phyloP scores from a whole-genome alignment of 306 rosid species.

The Acacia acuminata region DNA sequence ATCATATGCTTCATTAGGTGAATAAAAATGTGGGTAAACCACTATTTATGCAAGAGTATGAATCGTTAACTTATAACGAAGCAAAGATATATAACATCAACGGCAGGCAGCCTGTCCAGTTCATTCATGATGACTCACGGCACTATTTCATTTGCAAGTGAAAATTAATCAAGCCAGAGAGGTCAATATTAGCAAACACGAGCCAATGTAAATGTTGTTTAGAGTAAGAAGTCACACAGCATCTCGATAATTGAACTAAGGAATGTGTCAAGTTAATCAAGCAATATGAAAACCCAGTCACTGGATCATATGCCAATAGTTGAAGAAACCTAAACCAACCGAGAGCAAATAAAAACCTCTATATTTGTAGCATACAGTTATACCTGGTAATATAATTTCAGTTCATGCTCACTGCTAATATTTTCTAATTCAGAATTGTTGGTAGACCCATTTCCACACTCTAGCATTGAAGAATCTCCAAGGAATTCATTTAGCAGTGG shows the following conservation, averaged over 20 bases:
- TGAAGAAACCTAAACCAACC: conserved; percentile 1
- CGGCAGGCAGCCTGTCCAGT: conserved; percentile 9
- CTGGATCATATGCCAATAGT: conserved; percentile 10
- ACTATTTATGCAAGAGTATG: not conserved
- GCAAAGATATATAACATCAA: not conserved
- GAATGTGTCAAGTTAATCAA: not conserved
- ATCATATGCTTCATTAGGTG: conserved; percentile 20
- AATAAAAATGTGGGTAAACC: not conserved
- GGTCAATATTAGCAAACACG: conserved; percentile 9
- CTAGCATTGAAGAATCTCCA: conserved; percentile 49
- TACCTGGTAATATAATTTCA: conserved; percentile 76
- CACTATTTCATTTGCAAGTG: conserved; percentile 10
- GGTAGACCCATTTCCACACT: conserved; percentile 48
- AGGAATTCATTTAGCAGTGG: conserved; percentile 69
- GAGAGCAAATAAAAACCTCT: not conserved
- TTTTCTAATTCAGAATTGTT: conserved; percentile 45
- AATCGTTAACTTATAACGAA: not conserved
- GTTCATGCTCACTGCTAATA: conserved; percentile 49
- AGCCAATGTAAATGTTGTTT: not conserved
- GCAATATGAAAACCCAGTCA: conserved; percentile 15
- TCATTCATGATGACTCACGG: not conserved
- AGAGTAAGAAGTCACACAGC: conserved; percentile 24
- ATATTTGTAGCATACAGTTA: not conserved
- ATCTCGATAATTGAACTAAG: conserved; percentile 2
- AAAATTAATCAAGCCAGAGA: conserved; percentile 25